These are phyloP conservation scores for Pseudogymnoascus pannorum DNA, from an alignment of 2,329 filamentous ascomycete species.

Conservation along the genomic window DNA sequence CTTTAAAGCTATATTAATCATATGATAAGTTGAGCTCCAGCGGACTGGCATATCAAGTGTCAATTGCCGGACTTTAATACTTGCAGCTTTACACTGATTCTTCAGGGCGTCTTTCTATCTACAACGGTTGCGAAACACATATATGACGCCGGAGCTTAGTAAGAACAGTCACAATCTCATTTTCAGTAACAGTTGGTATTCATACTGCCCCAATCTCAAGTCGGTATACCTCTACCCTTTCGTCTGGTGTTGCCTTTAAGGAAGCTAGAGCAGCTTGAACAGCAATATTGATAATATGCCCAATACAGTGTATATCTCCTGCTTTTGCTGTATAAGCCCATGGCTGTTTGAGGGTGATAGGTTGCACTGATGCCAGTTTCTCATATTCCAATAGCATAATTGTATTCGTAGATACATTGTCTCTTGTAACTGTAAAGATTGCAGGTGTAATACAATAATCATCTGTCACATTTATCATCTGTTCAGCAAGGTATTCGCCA, in stretches of 20 bases:
- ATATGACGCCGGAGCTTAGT: too few species aligned
- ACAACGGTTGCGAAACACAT: too few species aligned
- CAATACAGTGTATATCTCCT: background rate
- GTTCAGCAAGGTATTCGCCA: too few species aligned
- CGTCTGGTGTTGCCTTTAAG: too few species aligned
- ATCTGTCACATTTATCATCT: too few species aligned
- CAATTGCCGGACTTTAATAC: background rate
- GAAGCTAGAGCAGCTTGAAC: background rate
- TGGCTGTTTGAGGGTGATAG: background rate
- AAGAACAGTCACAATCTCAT: too few species aligned
- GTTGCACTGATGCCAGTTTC: background rate
- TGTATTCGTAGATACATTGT: background rate
- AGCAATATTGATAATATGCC: background rate
- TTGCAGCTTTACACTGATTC: too few species aligned
- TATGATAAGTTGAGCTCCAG: background rate
- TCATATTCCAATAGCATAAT: background rate
- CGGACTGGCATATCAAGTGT: background rate
- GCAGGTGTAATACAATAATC: background rate
- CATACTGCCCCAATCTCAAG: too few species aligned
- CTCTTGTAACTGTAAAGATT: background rate
- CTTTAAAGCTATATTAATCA: background rate
- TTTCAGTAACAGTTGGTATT: too few species aligned
- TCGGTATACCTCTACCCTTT: too few species aligned
- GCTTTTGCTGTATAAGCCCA: background rate
- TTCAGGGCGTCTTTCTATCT: too few species aligned